These are phyloP conservation scores for Decorospora gaudefroyi DNA, from an alignment of 2,329 filamentous ascomycete species.

Conservation along the genomic window DNA sequence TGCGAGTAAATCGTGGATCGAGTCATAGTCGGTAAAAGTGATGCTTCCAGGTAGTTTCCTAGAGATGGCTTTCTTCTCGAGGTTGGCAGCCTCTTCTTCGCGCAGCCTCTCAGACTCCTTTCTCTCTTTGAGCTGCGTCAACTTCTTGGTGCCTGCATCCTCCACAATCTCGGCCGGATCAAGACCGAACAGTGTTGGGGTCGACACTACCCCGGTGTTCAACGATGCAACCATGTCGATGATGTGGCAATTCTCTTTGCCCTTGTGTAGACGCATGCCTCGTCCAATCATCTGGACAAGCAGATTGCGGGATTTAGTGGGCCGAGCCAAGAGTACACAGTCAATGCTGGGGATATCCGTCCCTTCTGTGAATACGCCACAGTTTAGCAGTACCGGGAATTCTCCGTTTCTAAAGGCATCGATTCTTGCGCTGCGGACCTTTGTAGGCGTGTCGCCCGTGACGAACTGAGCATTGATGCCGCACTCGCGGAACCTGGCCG, in stretches of 20 bases:
- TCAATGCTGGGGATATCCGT: constrained; percentile 98
- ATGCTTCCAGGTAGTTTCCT: constrained; percentile 56
- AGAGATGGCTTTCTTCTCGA: constrained; percentile 50
- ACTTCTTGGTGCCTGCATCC: constrained; percentile 64
- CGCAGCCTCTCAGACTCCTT: constrained; percentile 52
- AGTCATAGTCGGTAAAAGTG: constrained; percentile 88
- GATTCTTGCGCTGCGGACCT: constrained; percentile 70
- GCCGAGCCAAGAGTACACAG: constrained; percentile 83
- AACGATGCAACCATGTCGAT: constrained; percentile 94
- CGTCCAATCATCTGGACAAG: constrained; percentile 97
- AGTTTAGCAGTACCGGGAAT: constrained; percentile 90
- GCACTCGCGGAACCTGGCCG: constrained; percentile 72
- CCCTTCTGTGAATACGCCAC: constrained; percentile 94
- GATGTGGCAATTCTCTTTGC: constrained; percentile 87
- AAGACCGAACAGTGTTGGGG: constrained; percentile 89
- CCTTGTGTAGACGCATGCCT: constrained; percentile 80
- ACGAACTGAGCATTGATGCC: constrained; percentile 85
- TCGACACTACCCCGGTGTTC: constrained; percentile 82
- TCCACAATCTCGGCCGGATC: constrained; percentile 79
- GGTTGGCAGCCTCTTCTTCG: constrained; percentile 68
- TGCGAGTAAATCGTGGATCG: constrained; percentile 84
- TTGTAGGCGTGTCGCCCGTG: constrained; percentile 76
- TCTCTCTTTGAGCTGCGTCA: constrained; percentile 61
- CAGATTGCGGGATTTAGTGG: constrained; percentile 89
- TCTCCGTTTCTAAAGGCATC: constrained; percentile 75